phyloP scores from a whole-genome alignment of 1,139 yeast genomes.

The Yarrowia galli region DNA sequence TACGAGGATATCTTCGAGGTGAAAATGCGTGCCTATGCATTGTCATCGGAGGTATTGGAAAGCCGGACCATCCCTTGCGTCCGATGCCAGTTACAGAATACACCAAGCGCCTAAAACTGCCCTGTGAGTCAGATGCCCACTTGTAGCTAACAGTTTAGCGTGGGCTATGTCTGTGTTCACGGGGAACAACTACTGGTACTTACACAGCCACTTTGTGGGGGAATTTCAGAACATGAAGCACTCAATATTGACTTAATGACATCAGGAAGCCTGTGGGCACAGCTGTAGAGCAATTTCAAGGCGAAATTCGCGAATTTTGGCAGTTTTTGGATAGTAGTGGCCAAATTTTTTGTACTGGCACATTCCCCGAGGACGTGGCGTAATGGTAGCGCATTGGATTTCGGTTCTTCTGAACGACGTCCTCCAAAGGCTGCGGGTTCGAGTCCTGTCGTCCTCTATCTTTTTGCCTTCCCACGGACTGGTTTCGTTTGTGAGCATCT shows the following conservation, averaged over 20 bases:
- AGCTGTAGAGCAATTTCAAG: too few relatives aligned
- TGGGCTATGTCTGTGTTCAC: neutral
- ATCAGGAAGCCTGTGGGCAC: too few relatives aligned
- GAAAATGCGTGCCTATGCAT: neutral
- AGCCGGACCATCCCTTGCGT: neutral
- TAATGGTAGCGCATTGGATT: conserved; percentile 38
- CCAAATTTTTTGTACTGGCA: neutral
- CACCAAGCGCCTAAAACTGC: neutral
- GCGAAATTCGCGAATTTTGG: neutral
- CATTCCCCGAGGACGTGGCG: conserved; percentile 24
- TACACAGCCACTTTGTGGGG: too few relatives aligned
- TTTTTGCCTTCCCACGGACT: neutral
- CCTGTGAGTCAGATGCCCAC: neutral
- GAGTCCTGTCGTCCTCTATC: conserved; percentile 38
- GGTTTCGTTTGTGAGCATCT: neutral
- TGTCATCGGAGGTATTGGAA: neutral
- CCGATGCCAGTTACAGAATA: neutral
- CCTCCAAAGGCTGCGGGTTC: conserved; percentile 38
- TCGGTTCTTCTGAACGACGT: conserved; percentile 36
- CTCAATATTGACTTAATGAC: too few relatives aligned
- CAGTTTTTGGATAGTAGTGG: neutral
- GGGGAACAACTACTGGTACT: too few relatives aligned
- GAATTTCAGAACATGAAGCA: too few relatives aligned
- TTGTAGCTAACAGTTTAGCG: neutral
- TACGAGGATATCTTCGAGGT: neutral